Evolutionary conservation across 176 grass and related monocot species (phyloP), one percentile per base, ranked within the genome.

Genomic region (Alloteropsis semialata): DNA sequence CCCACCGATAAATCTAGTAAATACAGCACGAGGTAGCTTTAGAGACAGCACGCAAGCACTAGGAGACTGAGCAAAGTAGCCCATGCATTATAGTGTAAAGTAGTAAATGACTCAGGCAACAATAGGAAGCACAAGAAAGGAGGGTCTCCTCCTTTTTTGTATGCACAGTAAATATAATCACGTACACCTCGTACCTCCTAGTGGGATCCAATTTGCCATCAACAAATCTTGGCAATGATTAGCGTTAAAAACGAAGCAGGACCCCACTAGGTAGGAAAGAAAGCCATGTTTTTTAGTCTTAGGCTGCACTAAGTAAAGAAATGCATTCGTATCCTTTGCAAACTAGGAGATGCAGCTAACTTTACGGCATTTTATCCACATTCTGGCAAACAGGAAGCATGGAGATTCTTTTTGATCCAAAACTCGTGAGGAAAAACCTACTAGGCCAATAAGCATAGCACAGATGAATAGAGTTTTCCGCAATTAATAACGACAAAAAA

Each of bases 201-300:
- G 79, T 90, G 88, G 88, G 79, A 87, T 87, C 84, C 84, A 87
- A 86, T 78, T 68, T 83, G 41, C 65, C 65, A 86, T 66, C 88
- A 87, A 79, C 79, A 76, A 79, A 69, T 61, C 33, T 67, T 53
- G 25, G 21, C 67, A 90, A 83, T 68, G 74, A 79, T 74, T 90
- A 51, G 33, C 74, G 59, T 32, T 72, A 42, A 77, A 78, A 78
- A 82, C n/a, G 24, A 61, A 25, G 45, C 34, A 62, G 38, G 84
- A 43, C 21, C 78, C 84, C 73, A 74, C 65, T 12, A 42, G 77
- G 54, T 76, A n/a, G 19, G 50, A 48, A 76, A 82, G 21, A 33
- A 48, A 29, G 30, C 12, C 53, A 39, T 7, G 49, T 24, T 76
- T 75, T 43, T 44, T 37, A 25, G 9, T 12, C 25, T 29, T 38